Evolutionary conservation across 2,329 filamentous ascomycete genomes (phyloP).

Genomic region (Alternaria sp.): DNA sequence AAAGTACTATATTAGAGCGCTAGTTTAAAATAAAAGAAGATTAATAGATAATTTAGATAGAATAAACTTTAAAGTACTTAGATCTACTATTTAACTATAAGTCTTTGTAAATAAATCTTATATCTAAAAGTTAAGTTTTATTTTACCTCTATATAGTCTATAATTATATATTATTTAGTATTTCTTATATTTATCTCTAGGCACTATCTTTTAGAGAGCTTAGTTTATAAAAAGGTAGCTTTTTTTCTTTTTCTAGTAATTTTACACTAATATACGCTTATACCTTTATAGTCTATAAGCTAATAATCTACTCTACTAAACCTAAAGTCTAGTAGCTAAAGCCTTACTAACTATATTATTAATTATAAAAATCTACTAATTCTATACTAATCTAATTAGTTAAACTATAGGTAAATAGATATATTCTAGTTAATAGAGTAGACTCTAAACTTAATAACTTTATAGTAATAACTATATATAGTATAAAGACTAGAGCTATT

Average conservation of each 20-base stretch:
- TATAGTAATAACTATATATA: constrained; percentile 9
- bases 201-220: constrained; percentile 5
- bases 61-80: not conserved
- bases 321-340: constrained; percentile 12
- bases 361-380: constrained; percentile 21
- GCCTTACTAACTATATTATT: constrained; percentile 8
- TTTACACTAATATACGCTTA: constrained; percentile 3
- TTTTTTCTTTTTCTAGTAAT: constrained; percentile 14
- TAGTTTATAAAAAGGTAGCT: not conserved
- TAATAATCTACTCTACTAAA: constrained; percentile 19
- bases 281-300: not conserved
- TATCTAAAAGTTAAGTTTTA: not conserved
- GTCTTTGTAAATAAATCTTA: not conserved
- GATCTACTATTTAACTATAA: not conserved
- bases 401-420: constrained; percentile 16
- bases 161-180: not conserved
- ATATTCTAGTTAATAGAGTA: constrained; percentile 7
- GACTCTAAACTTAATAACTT: constrained; percentile 6
- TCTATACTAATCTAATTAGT: constrained; percentile 1
- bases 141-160: not conserved
- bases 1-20: not conserved
- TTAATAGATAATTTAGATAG: not conserved
- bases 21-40: not conserved
- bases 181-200: not conserved
- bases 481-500: constrained; percentile 3